Conservation (phyloP, 257 asterid species). For the Linaria vulgaris region DNA sequence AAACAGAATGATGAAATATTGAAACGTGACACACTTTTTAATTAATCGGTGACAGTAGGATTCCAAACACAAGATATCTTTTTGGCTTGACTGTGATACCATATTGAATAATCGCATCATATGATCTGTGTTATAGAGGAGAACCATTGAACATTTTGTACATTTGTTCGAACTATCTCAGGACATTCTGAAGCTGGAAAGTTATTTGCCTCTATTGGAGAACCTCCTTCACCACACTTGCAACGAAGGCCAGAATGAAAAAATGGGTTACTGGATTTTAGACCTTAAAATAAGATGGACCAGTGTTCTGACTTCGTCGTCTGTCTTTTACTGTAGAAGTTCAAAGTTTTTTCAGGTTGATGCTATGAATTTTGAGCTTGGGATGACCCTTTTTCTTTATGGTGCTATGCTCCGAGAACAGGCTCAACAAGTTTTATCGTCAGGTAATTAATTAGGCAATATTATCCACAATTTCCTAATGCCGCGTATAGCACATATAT, state of each 20-base stretch:
- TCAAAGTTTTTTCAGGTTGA: conserved; percentile 43
- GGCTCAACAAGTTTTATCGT: conserved; percentile 52
- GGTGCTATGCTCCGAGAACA: conserved; percentile 52
- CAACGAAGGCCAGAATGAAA: conserved; percentile 18
- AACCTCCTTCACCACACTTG: conserved; percentile 43
- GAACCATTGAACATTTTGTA: too few species aligned
- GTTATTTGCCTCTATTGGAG: conserved; percentile 56
- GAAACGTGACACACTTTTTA: too few species aligned
- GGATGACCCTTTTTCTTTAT: conserved; percentile 53
- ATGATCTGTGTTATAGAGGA: too few species aligned
- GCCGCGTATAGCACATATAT: background rate
- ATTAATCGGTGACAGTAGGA: too few species aligned
- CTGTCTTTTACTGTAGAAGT: conserved; percentile 40
- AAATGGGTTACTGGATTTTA: conserved; percentile 31
- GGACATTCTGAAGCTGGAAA: conserved; percentile 69
- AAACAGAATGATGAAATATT: too few species aligned
- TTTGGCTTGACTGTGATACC: too few species aligned
- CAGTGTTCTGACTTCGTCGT: conserved; percentile 36
- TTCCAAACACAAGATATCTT: too few species aligned
- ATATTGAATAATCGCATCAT: too few species aligned
- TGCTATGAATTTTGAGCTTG: conserved; percentile 48
- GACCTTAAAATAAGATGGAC: conserved; percentile 62
- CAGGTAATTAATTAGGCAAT: conserved; percentile 35
- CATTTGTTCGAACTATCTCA: conserved; percentile 27
- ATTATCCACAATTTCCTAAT: background rate